phyloP scores from a whole-genome alignment of 805 yeast species.

The Limtongia smithiae region DNA sequence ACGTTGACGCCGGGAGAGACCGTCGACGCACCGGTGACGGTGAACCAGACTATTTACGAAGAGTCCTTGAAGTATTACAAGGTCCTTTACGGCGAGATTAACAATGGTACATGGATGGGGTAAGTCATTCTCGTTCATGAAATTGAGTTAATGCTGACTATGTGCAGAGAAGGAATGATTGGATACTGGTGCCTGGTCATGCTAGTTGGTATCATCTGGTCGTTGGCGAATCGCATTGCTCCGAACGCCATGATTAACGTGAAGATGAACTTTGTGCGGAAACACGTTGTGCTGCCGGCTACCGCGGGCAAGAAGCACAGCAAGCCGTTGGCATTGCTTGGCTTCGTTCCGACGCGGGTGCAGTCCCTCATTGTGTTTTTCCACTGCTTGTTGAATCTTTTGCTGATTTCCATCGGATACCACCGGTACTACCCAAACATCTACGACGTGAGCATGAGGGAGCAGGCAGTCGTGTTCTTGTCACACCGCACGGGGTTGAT shows the following conservation, averaged over 20 bases:
- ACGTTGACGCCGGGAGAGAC: too few species aligned
- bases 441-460: background rate
- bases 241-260: background rate
- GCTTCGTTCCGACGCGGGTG: constrained; percentile 13
- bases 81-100: constrained; percentile 1
- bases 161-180: background rate
- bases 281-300: constrained; percentile 11
- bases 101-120: constrained; percentile 5
- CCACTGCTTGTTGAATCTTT: constrained; percentile 5
- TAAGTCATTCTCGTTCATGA: background rate
- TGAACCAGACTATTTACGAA: constrained; percentile 1
- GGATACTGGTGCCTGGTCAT: constrained; percentile 12
- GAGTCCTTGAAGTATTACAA: background rate
- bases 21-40: constrained; percentile 9
- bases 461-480: constrained; percentile 2
- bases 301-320: constrained; percentile 7
- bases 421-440: background rate
- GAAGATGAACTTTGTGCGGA: constrained; percentile 6
- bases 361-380: constrained; percentile 9
- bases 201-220: constrained; percentile 2
- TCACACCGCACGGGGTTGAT: constrained; percentile 32
- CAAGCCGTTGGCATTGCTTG: constrained; percentile 3
- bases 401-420: constrained; percentile 4
- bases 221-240: constrained; percentile 1
- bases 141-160: background rate